Base-by-base conservation (phyloP, 1,139 yeast species). In the Diutina siamensis region DNA sequence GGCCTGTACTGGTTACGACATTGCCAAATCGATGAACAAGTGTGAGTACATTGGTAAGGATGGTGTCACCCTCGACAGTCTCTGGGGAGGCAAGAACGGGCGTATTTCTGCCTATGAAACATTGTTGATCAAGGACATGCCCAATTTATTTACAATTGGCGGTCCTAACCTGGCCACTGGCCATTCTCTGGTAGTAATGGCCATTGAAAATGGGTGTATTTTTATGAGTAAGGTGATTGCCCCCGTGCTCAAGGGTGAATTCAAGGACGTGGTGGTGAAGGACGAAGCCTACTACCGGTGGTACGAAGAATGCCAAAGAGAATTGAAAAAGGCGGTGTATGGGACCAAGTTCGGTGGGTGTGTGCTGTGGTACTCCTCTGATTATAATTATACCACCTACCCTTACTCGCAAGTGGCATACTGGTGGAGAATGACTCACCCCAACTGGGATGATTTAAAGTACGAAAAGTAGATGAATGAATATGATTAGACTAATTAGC, bases 161-260 rank as follows among this genome's bases (percentile, higher is more conserved):
- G 74, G 74, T 3, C 73, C 74, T 25, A 69, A 69, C 49, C 58
- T 70, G 2, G 69, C 71, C 17, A 66, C 73, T 13, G 74, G 74
- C 4, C 74, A 69, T 50, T 59, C 71, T 0, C 67, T 73, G 1
- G 72, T 67, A 46, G 67, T 68, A 4, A 56, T 65, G 52, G 71
- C 72, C 20, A 62, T 67, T 48, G 74, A 69, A 52, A 67, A 67
- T 52, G 63, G 61, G 4, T 57, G 64, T 46, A 54, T 51, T 8
- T 67, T 56, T 48, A 57, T 60, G 41, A 41, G 50, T 2, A 57
- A 55, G 35, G 56, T 65, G 17, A 59, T 64, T 2, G 51, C 53
- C 15, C 60, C 60, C 35, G 55, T 69, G 21, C 48, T 69, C 38
- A 52, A 59, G 27, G 71, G 70, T 1, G 55, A 56, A 5, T 53